Evolutionary conservation across 2,329 filamentous ascomycete species (phyloP).

Genomic region (Monosporascus sp.): DNA sequence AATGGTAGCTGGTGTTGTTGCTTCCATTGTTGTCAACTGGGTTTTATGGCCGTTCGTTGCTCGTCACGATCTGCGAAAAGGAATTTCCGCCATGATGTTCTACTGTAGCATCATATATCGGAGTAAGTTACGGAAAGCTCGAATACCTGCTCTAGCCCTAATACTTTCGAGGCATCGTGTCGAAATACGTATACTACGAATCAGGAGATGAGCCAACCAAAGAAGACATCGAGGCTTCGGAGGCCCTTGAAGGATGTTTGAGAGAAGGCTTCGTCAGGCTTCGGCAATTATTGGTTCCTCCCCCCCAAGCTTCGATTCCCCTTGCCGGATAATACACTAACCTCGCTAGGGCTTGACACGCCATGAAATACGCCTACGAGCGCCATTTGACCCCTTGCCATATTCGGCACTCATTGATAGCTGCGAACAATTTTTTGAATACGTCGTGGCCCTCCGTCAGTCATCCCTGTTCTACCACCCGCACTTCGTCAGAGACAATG

Average conservation of each 20-base stretch:
- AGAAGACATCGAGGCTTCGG: constrained; percentile 47
- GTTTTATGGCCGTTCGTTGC: constrained; percentile 58
- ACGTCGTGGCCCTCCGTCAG: constrained; percentile 53
- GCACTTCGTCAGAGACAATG: constrained; percentile 44
- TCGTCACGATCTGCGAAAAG: constrained; percentile 52
- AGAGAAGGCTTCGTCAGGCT: constrained; percentile 56
- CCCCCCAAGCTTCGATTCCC: background rate
- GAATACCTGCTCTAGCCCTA: constrained; percentile 1
- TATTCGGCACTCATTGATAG: constrained; percentile 52
- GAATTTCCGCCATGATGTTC: constrained; percentile 52
- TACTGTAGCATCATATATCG: constrained; percentile 55
- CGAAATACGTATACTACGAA: constrained; percentile 56
- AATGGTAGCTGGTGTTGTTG: constrained; percentile 49
- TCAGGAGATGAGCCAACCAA: constrained; percentile 46
- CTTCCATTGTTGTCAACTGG: constrained; percentile 54
- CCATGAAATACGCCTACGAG: constrained; percentile 55
- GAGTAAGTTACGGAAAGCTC: constrained; percentile 26
- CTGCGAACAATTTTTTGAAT: constrained; percentile 56
- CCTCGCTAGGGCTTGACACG: constrained; percentile 41
- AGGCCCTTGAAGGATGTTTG: constrained; percentile 55
- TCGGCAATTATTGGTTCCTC: constrained; percentile 45
- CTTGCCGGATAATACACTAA: constrained; percentile 5
- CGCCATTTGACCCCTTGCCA: constrained; percentile 51
- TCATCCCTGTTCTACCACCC: constrained; percentile 54
- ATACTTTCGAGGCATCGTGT: constrained; percentile 37